These are phyloP conservation scores for Bjerkandera adusta DNA, from an alignment of 1,284 basidiomycete species.

Conservation along the genomic window DNA sequence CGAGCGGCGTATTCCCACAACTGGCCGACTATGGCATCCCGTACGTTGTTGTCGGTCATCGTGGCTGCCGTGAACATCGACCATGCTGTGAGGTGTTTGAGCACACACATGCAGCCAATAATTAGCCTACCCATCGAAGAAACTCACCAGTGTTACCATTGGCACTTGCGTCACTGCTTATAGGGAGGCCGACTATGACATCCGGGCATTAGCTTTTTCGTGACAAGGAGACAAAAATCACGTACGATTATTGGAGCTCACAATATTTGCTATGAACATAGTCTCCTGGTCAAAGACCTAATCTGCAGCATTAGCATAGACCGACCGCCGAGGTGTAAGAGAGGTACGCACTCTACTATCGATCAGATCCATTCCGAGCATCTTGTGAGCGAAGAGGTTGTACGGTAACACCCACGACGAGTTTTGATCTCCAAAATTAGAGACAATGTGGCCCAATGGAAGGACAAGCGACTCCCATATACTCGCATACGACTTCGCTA, in stretches of 20 bases:
- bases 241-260: neutral
- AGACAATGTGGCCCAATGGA: conserved; percentile 33
- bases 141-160: conserved; percentile 7
- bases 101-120: too few relatives aligned
- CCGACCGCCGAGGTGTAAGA: too few relatives aligned
- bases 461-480: conserved; percentile 30
- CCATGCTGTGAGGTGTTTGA: conserved; percentile 25
- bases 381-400: conserved; percentile 63
- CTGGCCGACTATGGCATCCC: conserved; percentile 20
- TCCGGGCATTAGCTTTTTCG: neutral
- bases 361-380: conserved; percentile 36
- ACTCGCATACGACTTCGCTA: conserved; percentile 21
- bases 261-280: conserved; percentile 13
- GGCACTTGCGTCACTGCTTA: conserved; percentile 12
- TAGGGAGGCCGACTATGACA: conserved; percentile 18
- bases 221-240: neutral
- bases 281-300: too few relatives aligned
- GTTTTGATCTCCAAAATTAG: conserved; percentile 41
- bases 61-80: conserved; percentile 24
- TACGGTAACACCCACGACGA: conserved; percentile 59
- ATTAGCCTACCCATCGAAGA: neutral
- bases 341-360: conserved; percentile 21
- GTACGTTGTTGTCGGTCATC: conserved; percentile 18
- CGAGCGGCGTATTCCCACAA: conserved; percentile 21
- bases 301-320: too few relatives aligned